A percentile compares a stretch with the other conserved stretches of the same genome.
These are phyloP conservation scores for Leishmania lainsoni DNA, from an alignment of 208 protist species.

Conservation along the genomic window DNA sequence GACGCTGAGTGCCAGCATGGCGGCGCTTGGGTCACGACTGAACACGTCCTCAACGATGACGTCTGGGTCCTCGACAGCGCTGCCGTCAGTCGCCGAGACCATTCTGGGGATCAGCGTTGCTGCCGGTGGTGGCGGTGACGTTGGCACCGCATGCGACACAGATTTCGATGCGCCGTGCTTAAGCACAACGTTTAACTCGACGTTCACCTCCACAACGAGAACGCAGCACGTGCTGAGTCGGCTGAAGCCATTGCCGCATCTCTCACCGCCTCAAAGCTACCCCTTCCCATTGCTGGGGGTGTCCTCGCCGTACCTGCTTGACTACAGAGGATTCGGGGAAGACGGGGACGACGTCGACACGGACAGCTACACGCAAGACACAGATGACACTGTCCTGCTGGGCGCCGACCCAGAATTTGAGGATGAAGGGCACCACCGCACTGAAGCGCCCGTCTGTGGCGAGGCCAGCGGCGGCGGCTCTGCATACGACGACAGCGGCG, in stretches of 20 bases:
- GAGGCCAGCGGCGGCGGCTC: not conserved
- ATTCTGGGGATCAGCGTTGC: not conserved
- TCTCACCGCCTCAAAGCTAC: constrained; percentile 17
- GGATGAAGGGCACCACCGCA: not conserved
- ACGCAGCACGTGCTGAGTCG: not conserved
- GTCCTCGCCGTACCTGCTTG: constrained; percentile 4
- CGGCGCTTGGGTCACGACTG: not conserved
- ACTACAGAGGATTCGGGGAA: not conserved
- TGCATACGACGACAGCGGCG: not conserved
- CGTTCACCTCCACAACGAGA: not conserved
- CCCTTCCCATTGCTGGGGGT: constrained; percentile 15
- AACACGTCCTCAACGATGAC: not conserved
- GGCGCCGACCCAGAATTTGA: not conserved
- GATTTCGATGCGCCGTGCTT: not conserved
- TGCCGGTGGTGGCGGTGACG: not conserved
- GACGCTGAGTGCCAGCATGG: not conserved
- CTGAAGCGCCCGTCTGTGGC: not conserved
- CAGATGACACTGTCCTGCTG: not conserved
- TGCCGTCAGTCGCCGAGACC: not conserved
- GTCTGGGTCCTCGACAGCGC: not conserved
- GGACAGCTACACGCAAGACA: not conserved
- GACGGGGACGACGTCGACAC: constrained; percentile 9
- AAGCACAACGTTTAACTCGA: not conserved
- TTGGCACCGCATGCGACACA: not conserved
- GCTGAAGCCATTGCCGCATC: constrained; percentile 7